These are phyloP conservation scores for Pestalotiopsis sp. DNA, from an alignment of 2,329 filamentous ascomycete genomes.

Conservation along the genomic window DNA sequence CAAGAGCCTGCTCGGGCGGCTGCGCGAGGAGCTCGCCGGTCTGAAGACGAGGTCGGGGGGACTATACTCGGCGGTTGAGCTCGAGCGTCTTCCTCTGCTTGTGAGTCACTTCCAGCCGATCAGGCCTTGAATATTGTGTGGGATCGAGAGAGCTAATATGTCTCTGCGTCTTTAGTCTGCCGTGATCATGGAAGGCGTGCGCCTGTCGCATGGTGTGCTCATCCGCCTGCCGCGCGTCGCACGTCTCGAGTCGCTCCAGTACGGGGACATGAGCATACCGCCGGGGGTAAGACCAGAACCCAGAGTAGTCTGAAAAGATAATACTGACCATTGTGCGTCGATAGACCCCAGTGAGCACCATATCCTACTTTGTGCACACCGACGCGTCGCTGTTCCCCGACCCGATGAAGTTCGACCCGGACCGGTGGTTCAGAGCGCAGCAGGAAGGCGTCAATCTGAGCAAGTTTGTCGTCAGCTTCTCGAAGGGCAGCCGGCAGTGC, in stretches of 20 bases:
- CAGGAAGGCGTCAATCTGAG: background rate
- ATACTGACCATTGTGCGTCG: background rate
- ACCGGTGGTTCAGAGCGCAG: background rate
- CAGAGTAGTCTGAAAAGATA: background rate
- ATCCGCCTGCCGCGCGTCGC: background rate
- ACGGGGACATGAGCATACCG: background rate
- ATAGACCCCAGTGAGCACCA: background rate
- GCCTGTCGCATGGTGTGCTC: background rate
- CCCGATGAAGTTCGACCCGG: background rate
- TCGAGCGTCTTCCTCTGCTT: background rate
- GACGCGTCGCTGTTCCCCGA: background rate
- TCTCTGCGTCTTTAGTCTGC: background rate
- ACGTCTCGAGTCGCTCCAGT: background rate
- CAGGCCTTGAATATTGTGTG: background rate
- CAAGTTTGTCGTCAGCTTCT: background rate
- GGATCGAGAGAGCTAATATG: background rate
- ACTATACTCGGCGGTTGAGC: background rate
- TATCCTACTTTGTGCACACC: background rate
- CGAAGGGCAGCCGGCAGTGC: background rate
- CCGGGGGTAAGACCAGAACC: background rate
- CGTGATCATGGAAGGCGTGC: background rate
- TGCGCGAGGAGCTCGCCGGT: background rate
- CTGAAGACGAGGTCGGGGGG: background rate
- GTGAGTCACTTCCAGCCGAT: background rate
- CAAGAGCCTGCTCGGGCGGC: background rate